These are phyloP conservation scores for Fusarium anguioides DNA, from an alignment of 2,329 filamentous ascomycete genomes.

Conservation along the genomic window DNA sequence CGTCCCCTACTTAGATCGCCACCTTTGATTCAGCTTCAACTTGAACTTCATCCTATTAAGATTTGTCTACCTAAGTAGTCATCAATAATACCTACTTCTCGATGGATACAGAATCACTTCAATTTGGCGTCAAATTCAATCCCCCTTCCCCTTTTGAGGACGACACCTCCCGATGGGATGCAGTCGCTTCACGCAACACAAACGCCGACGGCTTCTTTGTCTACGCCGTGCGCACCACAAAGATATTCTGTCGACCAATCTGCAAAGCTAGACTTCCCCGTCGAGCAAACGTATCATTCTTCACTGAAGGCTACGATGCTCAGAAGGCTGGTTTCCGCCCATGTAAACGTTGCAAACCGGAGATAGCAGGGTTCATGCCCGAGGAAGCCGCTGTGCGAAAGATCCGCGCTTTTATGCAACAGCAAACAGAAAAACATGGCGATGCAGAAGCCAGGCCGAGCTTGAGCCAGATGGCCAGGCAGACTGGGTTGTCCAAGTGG, in stretches of 20 bases:
- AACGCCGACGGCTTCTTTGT: constrained; percentile 55
- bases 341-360: constrained; percentile 67
- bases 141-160: constrained; percentile 43
- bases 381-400: constrained; percentile 57
- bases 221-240: constrained; percentile 58
- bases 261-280: constrained; percentile 70
- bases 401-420: constrained; percentile 50
- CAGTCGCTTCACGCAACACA: constrained; percentile 51
- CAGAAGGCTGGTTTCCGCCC: constrained; percentile 61
- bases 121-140: neutral
- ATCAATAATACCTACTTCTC: neutral
- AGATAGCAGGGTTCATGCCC: constrained; percentile 54
- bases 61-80: neutral
- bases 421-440: constrained; percentile 40
- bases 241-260: constrained; percentile 69
- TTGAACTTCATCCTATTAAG: neutral
- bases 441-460: constrained; percentile 42
- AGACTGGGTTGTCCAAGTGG: constrained; percentile 65
- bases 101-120: neutral
- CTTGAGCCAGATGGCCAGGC: constrained; percentile 60
- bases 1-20: neutral
- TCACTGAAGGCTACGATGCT: constrained; percentile 58
- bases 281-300: constrained; percentile 69
- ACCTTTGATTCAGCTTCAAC: neutral
- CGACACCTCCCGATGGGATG: constrained; percentile 51